phyloP scores from a whole-genome alignment of 1,284 basidiomycete genomes.

The Vanrija pseudolonga region DNA sequence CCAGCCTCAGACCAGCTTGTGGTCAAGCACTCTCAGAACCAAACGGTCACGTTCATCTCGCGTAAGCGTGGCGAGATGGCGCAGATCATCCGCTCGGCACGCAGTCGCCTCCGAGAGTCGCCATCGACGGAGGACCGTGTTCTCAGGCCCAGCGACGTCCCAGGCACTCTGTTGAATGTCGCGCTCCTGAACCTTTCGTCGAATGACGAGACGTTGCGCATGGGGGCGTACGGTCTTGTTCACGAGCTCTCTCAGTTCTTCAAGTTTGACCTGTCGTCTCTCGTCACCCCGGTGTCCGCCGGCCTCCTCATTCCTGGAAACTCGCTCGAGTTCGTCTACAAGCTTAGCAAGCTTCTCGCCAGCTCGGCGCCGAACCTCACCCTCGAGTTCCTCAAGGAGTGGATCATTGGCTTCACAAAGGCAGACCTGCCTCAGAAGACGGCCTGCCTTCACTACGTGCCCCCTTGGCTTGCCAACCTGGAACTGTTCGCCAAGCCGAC shows the following conservation, averaged over 20 bases:
- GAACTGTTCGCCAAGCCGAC: conserved; percentile 67
- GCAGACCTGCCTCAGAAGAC: conserved; percentile 65
- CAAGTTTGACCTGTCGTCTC: conserved; percentile 66
- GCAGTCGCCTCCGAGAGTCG: conserved; percentile 46
- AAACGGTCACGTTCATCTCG: conserved; percentile 38
- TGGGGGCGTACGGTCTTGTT: conserved; percentile 71
- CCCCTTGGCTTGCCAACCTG: conserved; percentile 81
- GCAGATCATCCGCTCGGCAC: conserved; percentile 38
- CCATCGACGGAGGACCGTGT: conserved; percentile 60
- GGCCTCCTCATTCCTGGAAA: conserved; percentile 73
- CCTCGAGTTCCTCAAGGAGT: conserved; percentile 79
- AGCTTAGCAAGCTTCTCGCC: conserved; percentile 69
- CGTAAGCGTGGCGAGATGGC: conserved; percentile 65
- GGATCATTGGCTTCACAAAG: conserved; percentile 56
- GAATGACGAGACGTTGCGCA: conserved; percentile 68
- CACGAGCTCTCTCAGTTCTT: conserved; percentile 72
- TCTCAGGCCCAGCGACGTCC: conserved; percentile 73
- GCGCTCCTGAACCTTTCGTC: conserved; percentile 71
- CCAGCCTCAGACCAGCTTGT: conserved; percentile 75
- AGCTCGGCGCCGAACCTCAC: conserved; percentile 72
- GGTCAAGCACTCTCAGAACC: conserved; percentile 56
- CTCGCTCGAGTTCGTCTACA: conserved; percentile 60
- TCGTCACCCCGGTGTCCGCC: conserved; percentile 58
- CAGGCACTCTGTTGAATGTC: conserved; percentile 75
- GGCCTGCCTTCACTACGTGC: conserved; percentile 71